Evolutionary conservation across 2,329 filamentous ascomycete genomes (phyloP), one percentile per base, ranked within the genome.

Genomic region (Fonsecaea multimorphosa): DNA sequence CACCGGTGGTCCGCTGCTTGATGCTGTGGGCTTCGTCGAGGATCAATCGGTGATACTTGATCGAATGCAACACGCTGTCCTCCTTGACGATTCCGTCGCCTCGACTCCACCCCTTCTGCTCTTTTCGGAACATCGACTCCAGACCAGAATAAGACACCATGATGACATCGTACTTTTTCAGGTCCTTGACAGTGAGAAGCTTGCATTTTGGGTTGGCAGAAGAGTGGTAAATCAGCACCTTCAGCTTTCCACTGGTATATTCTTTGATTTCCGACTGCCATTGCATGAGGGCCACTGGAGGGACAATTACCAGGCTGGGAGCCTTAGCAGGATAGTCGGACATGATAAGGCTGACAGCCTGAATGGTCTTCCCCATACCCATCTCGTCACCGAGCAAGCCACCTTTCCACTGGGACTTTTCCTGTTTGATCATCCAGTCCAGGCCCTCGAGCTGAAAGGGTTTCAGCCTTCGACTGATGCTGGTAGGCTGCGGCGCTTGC

Each of bases 331-430:
- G 94, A 73, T 91, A 97, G 76, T 98, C 93, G 0, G 94, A 97
- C 95, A 98, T 98, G 78, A 99, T 93, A 52, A 99, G 85, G 2
- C 94, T 97, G 19, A 99, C 95, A 1, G 95, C 94, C 78, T 99
- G 95, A 58, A 99, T 98, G 0, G 95, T 99, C 81, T 99, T 99
- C 57, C 95, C 95, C 80, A 99, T 91, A 6, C 95, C 95, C 95
- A 99, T 99, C 79, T 99, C 95, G 72, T 99, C 95, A 65, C 95
- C 95, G 1, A 99, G 85, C 1, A 99, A 83, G 14, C 95, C 95
- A 19, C 95, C 95, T 74, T 89, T 91, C 85, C 93, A 98, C 44
- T 90, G 80, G 0, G 87, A 90, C 78, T 91, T 83, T 76, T 99
- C 95, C 84, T 98, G 96, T 62, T 86, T 89, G 67, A 86, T 87